A percentile compares a stretch with the other conserved stretches of the same genome.
These are phyloP conservation scores for Oryza glumipatula DNA, from an alignment of 176 grass and related monocot species.

Conservation along the genomic window DNA sequence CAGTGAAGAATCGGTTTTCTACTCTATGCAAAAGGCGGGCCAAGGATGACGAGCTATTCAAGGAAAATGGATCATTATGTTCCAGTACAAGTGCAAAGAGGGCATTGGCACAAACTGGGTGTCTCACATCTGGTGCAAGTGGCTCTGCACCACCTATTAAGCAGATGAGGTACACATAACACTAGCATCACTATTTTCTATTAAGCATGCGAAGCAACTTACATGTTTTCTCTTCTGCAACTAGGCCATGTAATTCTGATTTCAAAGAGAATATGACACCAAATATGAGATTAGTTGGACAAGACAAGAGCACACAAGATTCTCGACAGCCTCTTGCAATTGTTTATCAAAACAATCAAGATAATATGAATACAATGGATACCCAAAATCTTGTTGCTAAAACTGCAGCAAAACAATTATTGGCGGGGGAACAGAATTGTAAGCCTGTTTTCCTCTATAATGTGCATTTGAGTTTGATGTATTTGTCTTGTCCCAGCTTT, in stretches of 20 bases:
- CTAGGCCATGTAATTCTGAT: conserved; percentile 54
- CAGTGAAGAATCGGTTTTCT: conserved; percentile 92
- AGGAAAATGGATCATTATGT: conserved; percentile 68
- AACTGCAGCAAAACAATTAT: conserved; percentile 28
- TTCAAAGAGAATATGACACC: conserved; percentile 51
- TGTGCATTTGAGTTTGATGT: conserved; percentile 26
- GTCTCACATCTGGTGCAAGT: conserved; percentile 37
- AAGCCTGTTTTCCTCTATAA: conserved; percentile 18
- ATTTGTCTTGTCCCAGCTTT: not conserved
- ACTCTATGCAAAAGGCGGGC: conserved; percentile 86
- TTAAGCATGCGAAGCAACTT: conserved; percentile 16
- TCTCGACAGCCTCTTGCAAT: conserved; percentile 66
- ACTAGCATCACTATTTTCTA: not conserved
- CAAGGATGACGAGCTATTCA: conserved; percentile 61
- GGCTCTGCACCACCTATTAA: conserved; percentile 56
- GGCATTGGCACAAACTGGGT: conserved; percentile 53
- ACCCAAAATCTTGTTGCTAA: conserved; percentile 35
- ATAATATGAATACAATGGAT: conserved; percentile 36
- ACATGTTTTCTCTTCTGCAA: conserved; percentile 29
- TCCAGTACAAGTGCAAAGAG: conserved; percentile 65
- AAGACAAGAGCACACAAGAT: conserved; percentile 40
- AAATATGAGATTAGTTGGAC: conserved; percentile 46
- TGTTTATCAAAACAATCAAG: conserved; percentile 50
- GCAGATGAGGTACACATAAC: conserved; percentile 62
- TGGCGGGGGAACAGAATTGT: conserved; percentile 26